Base-by-base conservation (phyloP, 371 early-diverging fungal genomes). In the Mortierella sp. region DNA sequence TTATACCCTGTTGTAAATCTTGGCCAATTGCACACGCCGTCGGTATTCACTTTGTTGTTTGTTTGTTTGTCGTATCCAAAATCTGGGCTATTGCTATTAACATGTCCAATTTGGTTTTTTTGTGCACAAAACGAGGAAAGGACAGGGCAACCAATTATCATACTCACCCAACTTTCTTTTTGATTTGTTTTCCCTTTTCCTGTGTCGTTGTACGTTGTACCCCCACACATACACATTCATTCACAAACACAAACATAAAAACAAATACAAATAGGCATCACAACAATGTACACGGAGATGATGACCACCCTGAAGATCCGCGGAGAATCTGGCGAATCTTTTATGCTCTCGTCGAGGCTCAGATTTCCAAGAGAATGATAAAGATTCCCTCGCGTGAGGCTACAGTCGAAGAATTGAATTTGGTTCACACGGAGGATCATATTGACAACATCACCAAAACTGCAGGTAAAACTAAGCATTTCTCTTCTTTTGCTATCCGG, bases 261-360 rank as follows among this genome's bases (percentile, higher is more conserved):
- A 4, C 30, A 30, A 30, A 30, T 30, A 30, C 30, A 30, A 30
- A 12, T 35, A 80, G 83, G 16, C 70, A 72, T 22, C 83, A 81
- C 47, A 86, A 85, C 39, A 87, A 90, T 51, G 83, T 84, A 1
- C 86, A 87, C 64, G 89, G 88, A 37, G 85, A 87, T 9, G 84
- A 87, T 37, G 85, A 85, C 37, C 94, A 94, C 64, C 94, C 94
- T 0, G 95, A 95, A 65, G 91, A 92, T 65, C 95, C 95, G 5
- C 81, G 87, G 12, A 89, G 95, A 22, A 92, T 93, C 12, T 88
- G 87, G 70, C 85, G 85, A 52, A 94, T 95, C 24, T 91, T 88
- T 66, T 83, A 88, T 37, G 88, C 88, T 0, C 73, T 95, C 5
- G 74, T 86, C 37, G 67, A 75, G 16, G 61, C 88, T 24, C 88